Evolutionary conservation across 1,139 yeast species (phyloP), one percentile per base, ranked within the genome.

Genomic region (Scheffersomyces segobiensis): DNA sequence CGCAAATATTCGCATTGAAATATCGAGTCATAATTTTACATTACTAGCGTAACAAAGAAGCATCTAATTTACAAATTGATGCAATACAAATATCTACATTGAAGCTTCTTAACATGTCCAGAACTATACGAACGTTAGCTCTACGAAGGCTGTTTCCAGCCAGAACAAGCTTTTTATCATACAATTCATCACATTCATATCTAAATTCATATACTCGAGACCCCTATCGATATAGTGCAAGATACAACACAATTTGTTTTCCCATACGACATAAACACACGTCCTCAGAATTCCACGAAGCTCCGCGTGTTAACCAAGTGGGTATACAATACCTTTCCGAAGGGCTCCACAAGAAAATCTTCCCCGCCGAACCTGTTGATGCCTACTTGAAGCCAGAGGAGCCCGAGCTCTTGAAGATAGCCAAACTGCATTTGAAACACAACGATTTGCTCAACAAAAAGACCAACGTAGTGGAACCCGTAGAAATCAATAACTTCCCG

Each of bases 361-460:
- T 91, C 67, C 91, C 88, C 4, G 69, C 66, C 17, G 68, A 69
- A 21, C 57, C 69, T 5, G 60, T 68, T 6, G 63, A 66, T 14
- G 72, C 68, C 19, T 76, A 75, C 60, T 59, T 65, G 12, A 61
- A 59, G 46, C 72, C 73, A 5, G 60, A 61, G n/a, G 64, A 80
- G 53, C 71, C 74, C 3, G 75, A 74, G 17, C 73, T 89, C 39
- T 74, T 87, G 10, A 79, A 84, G 18, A 74, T 90, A 18, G 84
- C 98, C 0, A 81, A 85, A 63, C 69, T 76, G 19, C 95, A 91
- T 66, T 77, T 96, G 50, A 68, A 76, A 18, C 78, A 80, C 19
- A 89, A 92, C 68, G 87, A 84, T 0, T 76, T 96, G n/a, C 75
- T 90, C 32, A 97, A 96, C 3, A 93, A 91, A 70, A 85, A 85